Percentiles rank a stretch among this genome's conserved stretches.
Conservation (phyloP, 2,329 filamentous ascomycete genomes). For the Onygenales sp. region DNA sequence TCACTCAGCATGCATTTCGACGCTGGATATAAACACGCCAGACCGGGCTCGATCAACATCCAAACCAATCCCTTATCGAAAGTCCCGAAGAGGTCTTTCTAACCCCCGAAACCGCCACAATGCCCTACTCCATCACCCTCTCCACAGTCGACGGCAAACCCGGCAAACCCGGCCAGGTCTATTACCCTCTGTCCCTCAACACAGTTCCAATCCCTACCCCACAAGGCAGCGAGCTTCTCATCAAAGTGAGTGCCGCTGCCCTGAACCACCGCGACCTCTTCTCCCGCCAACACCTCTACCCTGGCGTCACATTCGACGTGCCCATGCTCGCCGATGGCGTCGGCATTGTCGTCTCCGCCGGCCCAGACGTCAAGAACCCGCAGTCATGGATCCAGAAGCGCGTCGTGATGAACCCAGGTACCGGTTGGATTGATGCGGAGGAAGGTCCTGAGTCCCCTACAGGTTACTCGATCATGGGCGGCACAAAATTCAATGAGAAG, state of each 20-base stretch:
- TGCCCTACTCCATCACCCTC: slow-evolving; percentile 38
- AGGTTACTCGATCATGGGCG: slow-evolving; percentile 37
- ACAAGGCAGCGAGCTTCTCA: slow-evolving; percentile 57
- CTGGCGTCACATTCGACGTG: slow-evolving; percentile 66
- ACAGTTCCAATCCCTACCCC: slow-evolving; percentile 55
- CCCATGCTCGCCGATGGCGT: slow-evolving; percentile 77
- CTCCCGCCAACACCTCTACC: slow-evolving; percentile 86
- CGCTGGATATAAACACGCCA: no score
- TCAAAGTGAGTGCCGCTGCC: slow-evolving; percentile 68
- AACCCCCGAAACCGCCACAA: slow-evolving; percentile 9
- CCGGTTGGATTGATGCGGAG: slow-evolving; percentile 63
- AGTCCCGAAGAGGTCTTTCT: no score
- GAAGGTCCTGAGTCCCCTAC: slow-evolving; percentile 57
- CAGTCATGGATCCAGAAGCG: slow-evolving; percentile 51
- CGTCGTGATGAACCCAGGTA: slow-evolving; percentile 69
- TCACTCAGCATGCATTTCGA: no score
- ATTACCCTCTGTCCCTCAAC: slow-evolving; percentile 47
- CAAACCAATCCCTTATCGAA: no score
- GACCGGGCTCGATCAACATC: no score
- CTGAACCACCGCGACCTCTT: slow-evolving; percentile 96
- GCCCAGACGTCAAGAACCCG: slow-evolving; percentile 43
- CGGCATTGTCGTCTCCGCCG: slow-evolving; percentile 60
- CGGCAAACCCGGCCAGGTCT: slow-evolving; percentile 74
- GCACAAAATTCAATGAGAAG: slow-evolving; percentile 51
- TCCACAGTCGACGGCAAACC: slow-evolving; percentile 50